Evolutionary conservation across 2,329 filamentous ascomycete species (phyloP).

Genomic region (Aspergillus spinulosporus): DNA sequence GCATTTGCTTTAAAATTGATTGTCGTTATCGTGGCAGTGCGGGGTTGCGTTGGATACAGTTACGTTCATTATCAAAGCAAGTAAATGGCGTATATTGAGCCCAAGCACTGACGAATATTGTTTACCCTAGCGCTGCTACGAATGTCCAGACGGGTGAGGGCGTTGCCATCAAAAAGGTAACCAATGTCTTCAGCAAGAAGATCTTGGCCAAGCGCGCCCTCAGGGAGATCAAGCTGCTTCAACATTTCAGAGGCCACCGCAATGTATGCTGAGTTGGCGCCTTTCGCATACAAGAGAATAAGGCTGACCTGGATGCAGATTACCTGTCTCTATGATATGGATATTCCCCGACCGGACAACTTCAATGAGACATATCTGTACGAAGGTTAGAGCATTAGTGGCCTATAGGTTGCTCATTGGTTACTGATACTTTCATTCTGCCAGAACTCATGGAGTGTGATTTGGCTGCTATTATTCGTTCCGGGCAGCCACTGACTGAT

Average conservation of each 20-base stretch:
- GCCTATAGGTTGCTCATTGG: background rate
- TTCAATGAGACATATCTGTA: constrained; percentile 99
- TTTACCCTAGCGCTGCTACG: constrained; percentile 71
- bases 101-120: constrained; percentile 19
- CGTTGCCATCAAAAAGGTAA: constrained; percentile 98
- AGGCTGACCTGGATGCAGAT: constrained; percentile 64
- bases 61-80: background rate
- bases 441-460: constrained; percentile 99
- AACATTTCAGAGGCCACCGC: constrained; percentile 91
- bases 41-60: background rate
- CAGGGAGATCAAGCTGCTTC: constrained; percentile 96
- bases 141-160: constrained; percentile 90
- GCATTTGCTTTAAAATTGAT: constrained; percentile 1
- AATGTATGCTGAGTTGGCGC: constrained; percentile 60
- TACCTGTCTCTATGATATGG: constrained; percentile 99
- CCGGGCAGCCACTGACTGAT: constrained; percentile 93
- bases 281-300: constrained; percentile 5
- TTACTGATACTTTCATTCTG: background rate
- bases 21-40: background rate
- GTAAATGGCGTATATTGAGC: constrained; percentile 3
- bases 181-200: constrained; percentile 99
- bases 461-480: constrained; percentile 94
- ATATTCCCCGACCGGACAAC: constrained; percentile 93
- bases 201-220: constrained; percentile 96
- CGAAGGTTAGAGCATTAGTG: constrained; percentile 66